Conservation (phyloP, 2,329 filamentous ascomycete genomes). For the Pyricularia pennisetigena region DNA sequence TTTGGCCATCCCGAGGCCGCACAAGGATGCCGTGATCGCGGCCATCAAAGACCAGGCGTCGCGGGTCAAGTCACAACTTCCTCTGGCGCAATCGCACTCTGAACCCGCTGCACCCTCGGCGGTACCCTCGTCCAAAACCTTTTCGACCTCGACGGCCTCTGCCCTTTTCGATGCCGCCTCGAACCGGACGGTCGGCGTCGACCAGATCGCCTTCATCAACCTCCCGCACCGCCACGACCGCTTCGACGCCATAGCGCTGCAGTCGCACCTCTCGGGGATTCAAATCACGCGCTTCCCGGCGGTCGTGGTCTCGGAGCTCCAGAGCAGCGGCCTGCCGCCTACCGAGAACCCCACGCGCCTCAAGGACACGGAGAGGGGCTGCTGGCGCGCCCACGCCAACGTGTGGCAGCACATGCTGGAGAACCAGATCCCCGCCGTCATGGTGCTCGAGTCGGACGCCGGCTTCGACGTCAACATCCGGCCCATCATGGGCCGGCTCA, state of each 20-base stretch:
- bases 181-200: constrained; percentile 17
- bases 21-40: background rate
- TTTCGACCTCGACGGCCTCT: too few relatives aligned
- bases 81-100: too few relatives aligned
- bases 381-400: constrained; percentile 19
- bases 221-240: constrained; percentile 16
- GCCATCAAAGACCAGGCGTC: background rate
- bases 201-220: constrained; percentile 16
- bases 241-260: constrained; percentile 16
- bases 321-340: constrained; percentile 16
- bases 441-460: constrained; percentile 19
- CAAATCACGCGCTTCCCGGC: constrained; percentile 12
- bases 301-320: constrained; percentile 13
- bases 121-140: background rate
- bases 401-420: constrained; percentile 18
- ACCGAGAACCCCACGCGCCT: constrained; percentile 11
- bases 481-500: constrained; percentile 14
- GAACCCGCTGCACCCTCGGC: too few relatives aligned
- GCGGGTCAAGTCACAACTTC: background rate
- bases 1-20: background rate
- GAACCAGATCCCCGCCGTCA: constrained; percentile 11
- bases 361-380: constrained; percentile 14
- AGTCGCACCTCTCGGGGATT: constrained; percentile 17
- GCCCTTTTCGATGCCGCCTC: background rate
- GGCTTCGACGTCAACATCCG: constrained; percentile 18